Percentiles rank a stretch among this genome's conserved stretches.
phyloP scores from a whole-genome alignment of 2,329 filamentous ascomycete genomes.

The Amylocarpus encephaloides region DNA sequence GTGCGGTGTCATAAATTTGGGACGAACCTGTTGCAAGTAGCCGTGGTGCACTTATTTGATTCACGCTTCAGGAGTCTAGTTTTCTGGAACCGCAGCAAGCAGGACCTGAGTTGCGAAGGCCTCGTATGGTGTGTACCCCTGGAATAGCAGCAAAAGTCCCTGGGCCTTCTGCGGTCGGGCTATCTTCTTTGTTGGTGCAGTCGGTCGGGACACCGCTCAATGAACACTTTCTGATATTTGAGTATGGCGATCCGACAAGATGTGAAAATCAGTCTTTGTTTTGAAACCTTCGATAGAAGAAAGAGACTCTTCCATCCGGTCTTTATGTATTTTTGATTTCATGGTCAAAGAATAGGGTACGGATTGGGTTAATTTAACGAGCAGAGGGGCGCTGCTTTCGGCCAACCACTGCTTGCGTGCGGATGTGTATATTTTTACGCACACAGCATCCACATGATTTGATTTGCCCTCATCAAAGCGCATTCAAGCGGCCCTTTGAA shows the following conservation, averaged over 20 bases:
- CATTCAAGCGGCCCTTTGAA: slow-evolving; percentile 5
- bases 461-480: slow-evolving; percentile 1
- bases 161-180: slow-evolving; percentile 18
- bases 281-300: slow-evolving; percentile 20
- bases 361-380: slow-evolving; percentile 24
- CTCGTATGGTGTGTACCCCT: slow-evolving; percentile 24
- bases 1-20: slow-evolving; percentile 28
- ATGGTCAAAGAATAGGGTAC: slow-evolving; percentile 17
- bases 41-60: slow-evolving; percentile 28
- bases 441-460: slow-evolving; percentile 1
- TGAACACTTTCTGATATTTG: slow-evolving; percentile 13
- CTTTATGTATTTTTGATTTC: slow-evolving; percentile 29
- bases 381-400: slow-evolving; percentile 23
- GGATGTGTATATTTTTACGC: slow-evolving; percentile 8
- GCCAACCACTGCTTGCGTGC: slow-evolving; percentile 27
- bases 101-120: slow-evolving; percentile 23
- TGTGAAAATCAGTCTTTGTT: slow-evolving; percentile 25
- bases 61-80: slow-evolving; percentile 20
- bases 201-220: slow-evolving; percentile 20
- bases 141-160: slow-evolving; percentile 17
- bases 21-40: slow-evolving; percentile 33
- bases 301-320: slow-evolving; percentile 21
- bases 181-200: slow-evolving; percentile 23
- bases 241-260: slow-evolving; percentile 8
- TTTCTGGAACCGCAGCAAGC: slow-evolving; percentile 27